A percentile compares a stretch with the other conserved stretches of the same genome.
phyloP scores from a whole-genome alignment of 495 filamentous ascomycete species.

The Neurospora sp. region DNA sequence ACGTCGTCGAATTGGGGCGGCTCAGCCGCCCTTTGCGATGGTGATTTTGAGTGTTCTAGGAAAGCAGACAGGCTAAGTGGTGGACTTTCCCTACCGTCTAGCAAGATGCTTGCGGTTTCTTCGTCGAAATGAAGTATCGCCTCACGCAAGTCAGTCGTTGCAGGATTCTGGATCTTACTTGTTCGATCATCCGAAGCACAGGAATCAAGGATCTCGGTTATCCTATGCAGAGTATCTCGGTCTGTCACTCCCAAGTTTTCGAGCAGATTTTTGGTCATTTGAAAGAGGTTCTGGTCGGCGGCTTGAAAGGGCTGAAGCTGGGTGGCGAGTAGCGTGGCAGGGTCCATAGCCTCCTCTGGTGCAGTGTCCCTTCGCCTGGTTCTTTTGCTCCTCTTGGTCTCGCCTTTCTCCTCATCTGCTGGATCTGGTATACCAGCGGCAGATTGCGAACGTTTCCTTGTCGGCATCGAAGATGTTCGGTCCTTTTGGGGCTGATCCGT shows the following conservation, averaged over 20 bases:
- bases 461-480: slow-evolving; percentile 20
- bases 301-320: slow-evolving; percentile 57
- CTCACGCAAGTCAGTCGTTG: slow-evolving; percentile 32
- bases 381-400: slow-evolving; percentile 70
- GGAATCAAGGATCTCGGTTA: slow-evolving; percentile 43
- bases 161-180: slow-evolving; percentile 26
- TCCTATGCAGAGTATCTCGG: slow-evolving; percentile 36
- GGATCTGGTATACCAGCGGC: slow-evolving; percentile 47
- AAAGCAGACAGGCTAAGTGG: slow-evolving; percentile 55
- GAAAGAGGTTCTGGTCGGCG: slow-evolving; percentile 69
- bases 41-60: slow-evolving; percentile 64
- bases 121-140: slow-evolving; percentile 32
- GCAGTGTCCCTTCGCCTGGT: slow-evolving; percentile 70
- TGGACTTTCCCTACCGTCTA: slow-evolving; percentile 32
- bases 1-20: slow-evolving; percentile 45
- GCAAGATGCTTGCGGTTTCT: slow-evolving; percentile 29
- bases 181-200: slow-evolving; percentile 36
- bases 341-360: slow-evolving; percentile 59
- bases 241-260: slow-evolving; percentile 54
- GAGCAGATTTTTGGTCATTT: slow-evolving; percentile 54
- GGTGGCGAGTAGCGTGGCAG: slow-evolving; percentile 59
- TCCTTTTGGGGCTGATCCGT: slow-evolving; percentile 21
- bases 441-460: slow-evolving; percentile 56
- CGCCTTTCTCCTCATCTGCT: slow-evolving; percentile 46
- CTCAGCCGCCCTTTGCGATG: slow-evolving; percentile 40